Evolutionary conservation across 2,329 filamentous ascomycete genomes (phyloP).

Genomic region (Fusarium subglutinans): DNA sequence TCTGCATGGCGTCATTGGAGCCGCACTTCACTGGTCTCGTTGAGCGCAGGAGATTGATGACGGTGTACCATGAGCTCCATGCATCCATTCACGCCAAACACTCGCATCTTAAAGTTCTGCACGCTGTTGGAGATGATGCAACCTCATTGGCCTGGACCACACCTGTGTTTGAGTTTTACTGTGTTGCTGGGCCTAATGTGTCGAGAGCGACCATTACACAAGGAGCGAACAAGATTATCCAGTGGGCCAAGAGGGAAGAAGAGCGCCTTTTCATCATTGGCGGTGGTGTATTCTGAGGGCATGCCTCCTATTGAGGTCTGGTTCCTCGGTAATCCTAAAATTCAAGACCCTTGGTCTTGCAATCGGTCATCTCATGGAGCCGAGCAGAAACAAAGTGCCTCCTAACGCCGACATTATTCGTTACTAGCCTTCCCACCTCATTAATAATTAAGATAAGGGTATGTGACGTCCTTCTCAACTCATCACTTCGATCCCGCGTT

Average conservation of each 20-base stretch:
- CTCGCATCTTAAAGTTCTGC: slow-evolving; percentile 85
- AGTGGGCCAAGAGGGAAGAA: slow-evolving; percentile 92
- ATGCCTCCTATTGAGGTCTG: slow-evolving; percentile 30
- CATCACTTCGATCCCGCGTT: slow-evolving; percentile 22
- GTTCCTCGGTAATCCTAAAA: slow-evolving; percentile 31
- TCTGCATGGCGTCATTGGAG: slow-evolving; percentile 85
- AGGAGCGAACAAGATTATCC: slow-evolving; percentile 86
- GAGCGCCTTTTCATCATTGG: slow-evolving; percentile 96
- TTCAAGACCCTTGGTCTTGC: slow-evolving; percentile 23
- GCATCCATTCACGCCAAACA: slow-evolving; percentile 85
- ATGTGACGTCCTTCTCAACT: not conserved
- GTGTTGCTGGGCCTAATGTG: slow-evolving; percentile 82
- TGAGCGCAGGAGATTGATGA: slow-evolving; percentile 77
- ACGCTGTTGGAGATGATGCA: slow-evolving; percentile 77
- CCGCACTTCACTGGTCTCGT: slow-evolving; percentile 70
- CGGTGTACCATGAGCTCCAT: slow-evolving; percentile 86
- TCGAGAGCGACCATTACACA: slow-evolving; percentile 76
- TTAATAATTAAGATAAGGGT: slow-evolving; percentile 13
- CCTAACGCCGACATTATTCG: slow-evolving; percentile 41
- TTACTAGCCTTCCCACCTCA: slow-evolving; percentile 28
- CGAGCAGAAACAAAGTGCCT: slow-evolving; percentile 25
- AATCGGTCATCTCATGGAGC: slow-evolving; percentile 28
- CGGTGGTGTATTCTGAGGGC: slow-evolving; percentile 79
- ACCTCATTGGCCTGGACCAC: slow-evolving; percentile 92
- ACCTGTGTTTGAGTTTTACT: slow-evolving; percentile 92